Percentiles rank a stretch among this genome's conserved stretches.
Conservation (phyloP, 352 stramenopile genomes). For the Globisporangium ultimum region DNA sequence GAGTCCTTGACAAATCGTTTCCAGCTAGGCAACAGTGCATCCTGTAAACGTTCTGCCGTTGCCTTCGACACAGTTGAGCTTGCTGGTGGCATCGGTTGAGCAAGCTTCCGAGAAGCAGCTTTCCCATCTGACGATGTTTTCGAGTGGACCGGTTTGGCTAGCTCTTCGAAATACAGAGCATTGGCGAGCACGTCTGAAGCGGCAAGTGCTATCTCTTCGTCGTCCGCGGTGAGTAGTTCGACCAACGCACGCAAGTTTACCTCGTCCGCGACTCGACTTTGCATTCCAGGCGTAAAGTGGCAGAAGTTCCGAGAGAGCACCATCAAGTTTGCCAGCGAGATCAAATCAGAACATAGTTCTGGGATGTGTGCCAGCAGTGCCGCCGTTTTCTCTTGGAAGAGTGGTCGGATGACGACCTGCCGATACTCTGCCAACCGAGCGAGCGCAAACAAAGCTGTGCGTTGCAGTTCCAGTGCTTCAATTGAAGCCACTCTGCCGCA, state of each 20-base stretch:
- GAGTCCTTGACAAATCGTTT: neutral
- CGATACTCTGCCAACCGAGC: conserved; percentile 26
- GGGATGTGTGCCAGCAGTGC: conserved; percentile 8
- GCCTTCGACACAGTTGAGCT: neutral
- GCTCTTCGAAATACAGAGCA: conserved; percentile 13
- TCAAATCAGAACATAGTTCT: neutral
- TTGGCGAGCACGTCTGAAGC: conserved; percentile 12
- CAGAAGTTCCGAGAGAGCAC: conserved; percentile 22
- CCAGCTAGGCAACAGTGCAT: conserved; percentile 9
- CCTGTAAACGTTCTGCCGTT: neutral
- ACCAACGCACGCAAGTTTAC: conserved; percentile 6
- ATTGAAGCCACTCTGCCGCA: neutral
- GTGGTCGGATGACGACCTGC: conserved; percentile 16
- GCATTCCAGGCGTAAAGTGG: conserved; percentile 23
- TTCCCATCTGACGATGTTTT: neutral
- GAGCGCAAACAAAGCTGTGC: conserved; percentile 27
- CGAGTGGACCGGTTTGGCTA: neutral
- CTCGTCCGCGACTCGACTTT: conserved; percentile 21
- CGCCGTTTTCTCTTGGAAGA: conserved; percentile 33
- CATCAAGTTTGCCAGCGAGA: conserved; percentile 25
- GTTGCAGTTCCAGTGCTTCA: conserved; percentile 12
- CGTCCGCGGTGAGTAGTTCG: conserved; percentile 1
- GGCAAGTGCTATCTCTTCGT: neutral
- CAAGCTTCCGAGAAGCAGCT: neutral
- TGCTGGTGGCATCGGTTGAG: neutral